Base-by-base conservation (phyloP, 495 filamentous ascomycete species). In the Talaromyces thailandensis region DNA sequence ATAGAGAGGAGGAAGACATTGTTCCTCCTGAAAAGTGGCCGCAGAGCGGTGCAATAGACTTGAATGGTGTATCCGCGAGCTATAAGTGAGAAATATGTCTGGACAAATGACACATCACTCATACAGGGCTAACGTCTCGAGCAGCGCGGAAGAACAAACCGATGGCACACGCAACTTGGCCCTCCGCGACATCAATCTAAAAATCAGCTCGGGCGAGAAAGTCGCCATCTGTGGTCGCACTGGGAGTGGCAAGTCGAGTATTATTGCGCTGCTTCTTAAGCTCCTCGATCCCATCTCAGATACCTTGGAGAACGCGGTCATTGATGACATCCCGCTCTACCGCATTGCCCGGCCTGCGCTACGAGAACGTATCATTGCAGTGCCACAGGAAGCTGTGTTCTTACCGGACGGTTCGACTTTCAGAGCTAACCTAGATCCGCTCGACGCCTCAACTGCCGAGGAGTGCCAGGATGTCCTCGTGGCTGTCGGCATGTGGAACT, bases 371-470 rank as follows among this genome's bases (percentile, higher is more conserved):
- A 71, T 82, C 55, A 73, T 80, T 56, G 69, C 73, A 4, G 68
- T 81, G 0, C 68, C 79, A 4, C 80, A 82, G 55, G 75, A 81
- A 31, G 53, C 70, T 0, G 65, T 78, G 23, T 67, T 80, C 37
- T 56, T 80, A 0, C 66, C 69, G 7, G 69, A 69, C 26, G 64
- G 68, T 0, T 37, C 65, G 14, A 65, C 64, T 7, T 70, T 73
- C 66, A 81, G 88, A 28, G 85, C 73, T 63, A 93, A 95, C 69
- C 81, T 95, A 4, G 90, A 94, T 71, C 91, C 90, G 2, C 91
- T 91, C 72, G 74, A 80, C 24, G 68, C 86, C 32, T 88, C 90
- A 71, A 88, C 87, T 0, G 87, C 91, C 65, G 84, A 85, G 45
- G 84, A 92, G 57, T 70, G 68, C 64, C 60, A 65, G 23, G 35